phyloP scores from a whole-genome alignment of 495 filamentous ascomycete genomes.

The Podospora didyma region DNA sequence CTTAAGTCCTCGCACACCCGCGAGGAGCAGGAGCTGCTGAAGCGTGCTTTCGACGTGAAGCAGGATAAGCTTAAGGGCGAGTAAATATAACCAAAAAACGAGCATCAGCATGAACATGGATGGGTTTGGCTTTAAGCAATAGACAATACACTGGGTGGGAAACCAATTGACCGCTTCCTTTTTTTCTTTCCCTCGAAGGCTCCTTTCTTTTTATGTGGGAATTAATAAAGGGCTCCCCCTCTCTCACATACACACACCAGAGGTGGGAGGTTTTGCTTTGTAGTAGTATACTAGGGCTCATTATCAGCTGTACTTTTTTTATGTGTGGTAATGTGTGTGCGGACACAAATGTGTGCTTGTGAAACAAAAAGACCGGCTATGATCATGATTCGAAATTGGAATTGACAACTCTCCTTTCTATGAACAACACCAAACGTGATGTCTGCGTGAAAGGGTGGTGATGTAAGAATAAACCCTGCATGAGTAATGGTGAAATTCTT shows the following conservation, averaged over 20 bases:
- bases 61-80: conserved; percentile 72
- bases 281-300: too few relatives aligned
- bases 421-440: not conserved
- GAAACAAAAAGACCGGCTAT: too few relatives aligned
- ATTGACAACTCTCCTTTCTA: too few relatives aligned
- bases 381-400: too few relatives aligned
- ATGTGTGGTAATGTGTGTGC: not conserved
- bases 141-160: not conserved
- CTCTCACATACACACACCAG: not conserved
- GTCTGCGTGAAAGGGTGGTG: too few relatives aligned
- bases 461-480: too few relatives aligned
- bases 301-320: conserved; percentile 1
- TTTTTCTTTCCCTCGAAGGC: not conserved
- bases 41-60: conserved; percentile 60
- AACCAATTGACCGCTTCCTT: not conserved
- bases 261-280: too few relatives aligned
- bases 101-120: not conserved
- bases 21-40: conserved; percentile 88
- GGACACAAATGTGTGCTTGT: too few relatives aligned
- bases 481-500: too few relatives aligned
- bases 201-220: not conserved
- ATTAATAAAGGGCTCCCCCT: not conserved
- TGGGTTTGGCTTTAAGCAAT: not conserved
- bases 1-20: conserved; percentile 83
- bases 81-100: conserved; percentile 30